Base-by-base conservation (phyloP, 2,329 filamentous ascomycete species). In the Ophiostoma perfectum region DNA sequence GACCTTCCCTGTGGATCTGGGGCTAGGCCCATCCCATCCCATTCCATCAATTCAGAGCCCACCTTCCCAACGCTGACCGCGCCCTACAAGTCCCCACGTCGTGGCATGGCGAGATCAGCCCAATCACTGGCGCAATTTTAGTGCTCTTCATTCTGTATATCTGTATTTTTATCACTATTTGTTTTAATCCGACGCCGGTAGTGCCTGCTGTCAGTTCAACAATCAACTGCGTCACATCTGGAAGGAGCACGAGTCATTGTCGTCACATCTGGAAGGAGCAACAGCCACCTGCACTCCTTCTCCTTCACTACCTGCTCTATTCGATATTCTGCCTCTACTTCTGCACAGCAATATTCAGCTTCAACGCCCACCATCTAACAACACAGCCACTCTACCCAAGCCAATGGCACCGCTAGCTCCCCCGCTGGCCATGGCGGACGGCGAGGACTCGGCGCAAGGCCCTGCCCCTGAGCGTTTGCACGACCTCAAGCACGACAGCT, bases 401-500 rank as follows among this genome's bases (percentile, higher is more conserved):
- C 60, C 66, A 68, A 75, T 71, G 68, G 74, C 73, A 70, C 69
- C 74, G 62, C 42, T 67, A 1, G 52, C 69, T 7, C n/a, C 64
- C 44, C n/a, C 67, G 6, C 64, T 70, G 27, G 67, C 71, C 67
- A 63, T 68, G 58, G 67, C 69, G 38, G 71, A 71, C 69, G 70
- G 69, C 62, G 69, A 70, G 45, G 64, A 67, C 44, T 47, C 58
- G 11, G 62, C 66, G 0, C 64, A 68, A 38, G 74, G 75, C 64
- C 60, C 72, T 16, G 72, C 76, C 5, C 91, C 91, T n/a, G 84
- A 86, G 67, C 83, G 92, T 63, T 81, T 89, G 69, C 92, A 96
- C 77, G 88, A 88, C 72, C 85, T 96, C 71, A 84, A 88, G 75
- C 90, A 94, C 76, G 85, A 88, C 75, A 91, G 88, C 77, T 92